Evolutionary conservation across 2,329 filamentous ascomycete species (phyloP).

Genomic region (Colletotrichum sp.): DNA sequence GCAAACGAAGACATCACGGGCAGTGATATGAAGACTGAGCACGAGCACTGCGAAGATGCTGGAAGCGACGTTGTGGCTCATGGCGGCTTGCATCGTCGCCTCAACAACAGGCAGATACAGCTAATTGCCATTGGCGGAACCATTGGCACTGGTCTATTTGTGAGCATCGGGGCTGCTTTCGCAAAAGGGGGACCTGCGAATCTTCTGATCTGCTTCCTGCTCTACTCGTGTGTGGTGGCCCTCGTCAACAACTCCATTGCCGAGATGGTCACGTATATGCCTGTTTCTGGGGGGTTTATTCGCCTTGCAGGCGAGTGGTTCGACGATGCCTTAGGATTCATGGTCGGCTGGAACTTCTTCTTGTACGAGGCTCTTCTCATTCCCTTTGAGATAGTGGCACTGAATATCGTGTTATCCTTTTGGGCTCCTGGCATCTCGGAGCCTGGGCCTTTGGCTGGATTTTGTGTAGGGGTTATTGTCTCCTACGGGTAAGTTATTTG

Average conservation of each 20-base stretch:
- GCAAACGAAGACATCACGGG: background rate
- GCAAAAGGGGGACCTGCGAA: slow-evolving; percentile 10
- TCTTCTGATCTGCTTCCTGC: slow-evolving; percentile 11
- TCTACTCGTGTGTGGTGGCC: slow-evolving; percentile 34
- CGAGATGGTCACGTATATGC: slow-evolving; percentile 37
- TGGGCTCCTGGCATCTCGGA: slow-evolving; percentile 22
- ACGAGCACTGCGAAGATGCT: background rate
- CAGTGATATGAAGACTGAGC: background rate
- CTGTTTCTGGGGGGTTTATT: slow-evolving; percentile 17
- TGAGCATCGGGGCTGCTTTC: slow-evolving; percentile 46
- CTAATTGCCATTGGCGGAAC: slow-evolving; percentile 53
- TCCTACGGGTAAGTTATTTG: slow-evolving; percentile 2
- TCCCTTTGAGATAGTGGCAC: slow-evolving; percentile 30
- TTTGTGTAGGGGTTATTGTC: slow-evolving; percentile 24
- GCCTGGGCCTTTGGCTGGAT: slow-evolving; percentile 22
- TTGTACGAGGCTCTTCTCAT: slow-evolving; percentile 49
- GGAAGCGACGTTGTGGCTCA: background rate
- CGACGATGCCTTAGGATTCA: slow-evolving; percentile 60
- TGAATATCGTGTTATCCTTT: slow-evolving; percentile 25
- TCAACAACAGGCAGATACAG: slow-evolving; percentile 39
- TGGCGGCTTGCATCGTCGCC: slow-evolving; percentile 39
- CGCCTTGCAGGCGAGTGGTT: slow-evolving; percentile 40
- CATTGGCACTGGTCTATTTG: slow-evolving; percentile 53
- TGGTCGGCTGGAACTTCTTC: slow-evolving; percentile 67
- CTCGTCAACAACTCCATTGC: slow-evolving; percentile 43